Conservation (phyloP, 129 eudicot genomes). For the Arctium lappa region DNA sequence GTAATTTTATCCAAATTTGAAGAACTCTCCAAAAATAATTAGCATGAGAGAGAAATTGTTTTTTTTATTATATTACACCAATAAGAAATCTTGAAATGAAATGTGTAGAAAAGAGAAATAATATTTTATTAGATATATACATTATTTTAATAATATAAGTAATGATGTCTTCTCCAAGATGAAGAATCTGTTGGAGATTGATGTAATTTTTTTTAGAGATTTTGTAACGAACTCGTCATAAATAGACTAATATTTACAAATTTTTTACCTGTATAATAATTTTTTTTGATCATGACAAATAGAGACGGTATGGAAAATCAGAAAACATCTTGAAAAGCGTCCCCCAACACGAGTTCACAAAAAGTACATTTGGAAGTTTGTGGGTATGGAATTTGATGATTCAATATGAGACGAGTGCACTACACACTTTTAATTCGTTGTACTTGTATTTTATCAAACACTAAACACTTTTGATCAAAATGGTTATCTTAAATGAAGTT, state of each 20-base stretch:
- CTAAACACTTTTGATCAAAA: not conserved
- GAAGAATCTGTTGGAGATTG: too few species aligned
- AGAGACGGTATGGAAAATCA: not conserved
- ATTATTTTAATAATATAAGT: too few species aligned
- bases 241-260: too few species aligned
- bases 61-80: too few species aligned
- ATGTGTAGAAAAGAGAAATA: too few species aligned
- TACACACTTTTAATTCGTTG: not conserved
- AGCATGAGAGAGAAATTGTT: too few species aligned
- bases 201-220: not conserved
- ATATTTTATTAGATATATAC: too few species aligned
- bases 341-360: not conserved
- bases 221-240: too few species aligned
- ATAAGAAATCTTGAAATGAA: too few species aligned
- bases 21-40: too few species aligned
- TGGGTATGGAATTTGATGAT: not conserved
- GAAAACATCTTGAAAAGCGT: not conserved
- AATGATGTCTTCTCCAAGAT: too few species aligned
- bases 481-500: not conserved
- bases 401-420: not conserved
- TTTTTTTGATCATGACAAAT: not conserved
- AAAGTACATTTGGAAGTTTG: not conserved
- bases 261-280: not conserved
- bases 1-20: too few species aligned
- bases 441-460: not conserved